These are phyloP conservation scores for Ormosia semicastrata DNA, from an alignment of 306 rosid species.

Conservation along the genomic window DNA sequence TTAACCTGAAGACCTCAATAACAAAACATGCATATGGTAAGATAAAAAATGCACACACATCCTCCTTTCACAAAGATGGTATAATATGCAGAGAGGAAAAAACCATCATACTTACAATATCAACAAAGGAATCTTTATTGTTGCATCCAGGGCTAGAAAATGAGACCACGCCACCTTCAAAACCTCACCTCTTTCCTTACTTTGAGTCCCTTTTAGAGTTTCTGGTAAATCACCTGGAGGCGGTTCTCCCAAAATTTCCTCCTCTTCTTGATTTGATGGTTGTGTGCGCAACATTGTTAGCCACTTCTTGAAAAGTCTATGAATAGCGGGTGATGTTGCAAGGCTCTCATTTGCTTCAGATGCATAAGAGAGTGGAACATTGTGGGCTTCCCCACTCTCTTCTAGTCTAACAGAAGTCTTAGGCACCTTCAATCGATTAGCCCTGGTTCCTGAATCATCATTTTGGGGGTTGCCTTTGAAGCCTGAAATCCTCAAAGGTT, in stretches of 20 bases:
- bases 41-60: neutral
- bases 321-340: conserved; percentile 63
- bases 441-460: conserved; percentile 56
- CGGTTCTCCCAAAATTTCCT: conserved; percentile 50
- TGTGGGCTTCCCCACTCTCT: conserved; percentile 63
- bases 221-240: conserved; percentile 42
- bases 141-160: conserved; percentile 62
- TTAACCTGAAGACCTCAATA: neutral
- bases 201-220: conserved; percentile 35
- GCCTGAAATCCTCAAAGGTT: conserved; percentile 65
- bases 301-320: conserved; percentile 72
- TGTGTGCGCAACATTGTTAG: conserved; percentile 64
- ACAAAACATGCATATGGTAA: neutral
- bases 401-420: conserved; percentile 69
- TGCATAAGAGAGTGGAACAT: conserved; percentile 72
- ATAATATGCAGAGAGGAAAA: conserved; percentile 16
- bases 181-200: conserved; percentile 43
- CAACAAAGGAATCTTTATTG: conserved; percentile 74
- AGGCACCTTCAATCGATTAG: conserved; percentile 56
- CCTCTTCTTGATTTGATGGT: conserved; percentile 53
- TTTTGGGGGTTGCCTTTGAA: conserved; percentile 70
- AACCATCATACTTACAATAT: conserved; percentile 68
- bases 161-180: conserved; percentile 57
- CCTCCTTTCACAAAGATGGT: neutral
- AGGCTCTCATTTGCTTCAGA: conserved; percentile 56